Evolutionary conservation across 2,329 filamentous ascomycete species (phyloP).

Genomic region (Neofusicoccum umdonicola): DNA sequence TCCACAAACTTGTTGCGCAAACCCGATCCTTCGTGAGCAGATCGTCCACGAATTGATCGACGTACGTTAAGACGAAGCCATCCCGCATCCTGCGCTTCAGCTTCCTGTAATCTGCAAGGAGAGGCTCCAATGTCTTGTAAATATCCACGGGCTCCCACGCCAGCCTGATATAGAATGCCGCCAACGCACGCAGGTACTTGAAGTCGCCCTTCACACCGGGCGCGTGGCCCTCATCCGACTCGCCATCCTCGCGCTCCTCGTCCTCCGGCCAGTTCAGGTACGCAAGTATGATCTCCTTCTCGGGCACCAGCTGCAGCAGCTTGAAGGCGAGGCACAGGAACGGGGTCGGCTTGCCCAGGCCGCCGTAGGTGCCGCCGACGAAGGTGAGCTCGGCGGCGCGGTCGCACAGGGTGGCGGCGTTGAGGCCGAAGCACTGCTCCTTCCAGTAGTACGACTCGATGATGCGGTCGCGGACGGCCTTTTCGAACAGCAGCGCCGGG

Average conservation of each 20-base stretch:
- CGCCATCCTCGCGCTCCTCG: conserved; percentile 64
- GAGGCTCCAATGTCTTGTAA: conserved; percentile 76
- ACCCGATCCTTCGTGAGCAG: conserved; percentile 84
- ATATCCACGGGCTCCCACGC: conserved; percentile 81
- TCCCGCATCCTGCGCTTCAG: conserved; percentile 72
- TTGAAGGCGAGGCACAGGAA: conserved; percentile 96
- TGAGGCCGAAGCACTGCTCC: conserved; percentile 95
- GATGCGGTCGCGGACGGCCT: conserved; percentile 92
- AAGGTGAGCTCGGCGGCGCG: conserved; percentile 81
- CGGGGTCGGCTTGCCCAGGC: conserved; percentile 80
- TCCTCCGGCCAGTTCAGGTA: conserved; percentile 76
- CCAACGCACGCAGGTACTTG: conserved; percentile 82
- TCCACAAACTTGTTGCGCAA: conserved; percentile 89
- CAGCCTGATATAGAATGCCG: conserved; percentile 88
- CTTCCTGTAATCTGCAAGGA: conserved; percentile 79
- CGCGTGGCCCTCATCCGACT: conserved; percentile 20
- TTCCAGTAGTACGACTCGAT: conserved; percentile 97
- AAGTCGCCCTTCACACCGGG: conserved; percentile 44
- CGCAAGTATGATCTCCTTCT: conserved; percentile 72
- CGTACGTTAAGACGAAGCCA: conserved; percentile 71
- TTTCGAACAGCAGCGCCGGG: conserved; percentile 93
- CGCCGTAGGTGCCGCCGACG: conserved; percentile 84
- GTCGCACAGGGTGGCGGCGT: conserved; percentile 76
- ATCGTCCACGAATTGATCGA: conserved; percentile 95
- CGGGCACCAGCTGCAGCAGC: conserved; percentile 81